Conservation (phyloP, 1,284 basidiomycete genomes). For the Pascua guehoae region DNA sequence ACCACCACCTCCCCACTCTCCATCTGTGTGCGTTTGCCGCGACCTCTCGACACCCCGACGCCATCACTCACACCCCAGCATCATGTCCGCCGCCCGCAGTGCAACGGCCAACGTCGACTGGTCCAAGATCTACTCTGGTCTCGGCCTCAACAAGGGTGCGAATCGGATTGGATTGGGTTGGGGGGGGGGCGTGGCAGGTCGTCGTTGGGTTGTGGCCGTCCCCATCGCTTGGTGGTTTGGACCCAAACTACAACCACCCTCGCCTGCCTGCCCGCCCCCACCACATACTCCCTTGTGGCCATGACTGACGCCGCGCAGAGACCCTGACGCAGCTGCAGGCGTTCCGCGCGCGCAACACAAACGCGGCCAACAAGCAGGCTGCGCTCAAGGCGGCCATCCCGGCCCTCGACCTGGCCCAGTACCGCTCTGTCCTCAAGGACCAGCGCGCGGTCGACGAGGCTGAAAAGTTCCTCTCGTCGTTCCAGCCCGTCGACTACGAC, state of each 20-base stretch:
- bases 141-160: conserved; percentile 86
- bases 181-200: neutral
- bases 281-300: neutral
- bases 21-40: conserved; percentile 3
- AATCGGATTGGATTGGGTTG: neutral
- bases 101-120: conserved; percentile 59
- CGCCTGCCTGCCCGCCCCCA: neutral
- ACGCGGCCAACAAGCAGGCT: conserved; percentile 74
- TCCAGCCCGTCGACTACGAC: conserved; percentile 97
- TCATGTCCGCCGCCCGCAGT: conserved; percentile 17
- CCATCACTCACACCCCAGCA: conserved; percentile 4
- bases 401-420: conserved; percentile 75
- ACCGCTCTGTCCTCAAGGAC: conserved; percentile 89
- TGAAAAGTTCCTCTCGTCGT: conserved; percentile 81
- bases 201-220: neutral
- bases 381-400: conserved; percentile 66
- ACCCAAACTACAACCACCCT: neutral
- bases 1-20: conserved; percentile 4
- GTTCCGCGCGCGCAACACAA: conserved; percentile 92
- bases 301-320: conserved; percentile 55
- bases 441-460: conserved; percentile 86
- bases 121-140: conserved; percentile 80
- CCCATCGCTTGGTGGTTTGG: neutral
- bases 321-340: conserved; percentile 83
- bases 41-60: neutral